Evolutionary conservation across 208 protist genomes (phyloP).

Genomic region (Plasmodiophora brassicae): DNA sequence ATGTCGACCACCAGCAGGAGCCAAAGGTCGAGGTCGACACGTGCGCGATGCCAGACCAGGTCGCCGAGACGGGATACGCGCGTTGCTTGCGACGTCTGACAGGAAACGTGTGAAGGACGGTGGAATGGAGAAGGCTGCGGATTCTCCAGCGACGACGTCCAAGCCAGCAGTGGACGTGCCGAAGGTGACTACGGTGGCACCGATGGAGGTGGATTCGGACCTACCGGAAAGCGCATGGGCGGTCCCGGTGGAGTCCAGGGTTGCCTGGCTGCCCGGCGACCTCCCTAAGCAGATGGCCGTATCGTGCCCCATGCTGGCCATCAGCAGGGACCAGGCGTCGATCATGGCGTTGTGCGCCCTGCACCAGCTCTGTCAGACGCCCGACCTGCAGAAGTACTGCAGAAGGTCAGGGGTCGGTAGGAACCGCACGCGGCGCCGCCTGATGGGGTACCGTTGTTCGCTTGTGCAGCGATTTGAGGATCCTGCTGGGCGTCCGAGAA

Average conservation of each 20-base stretch:
- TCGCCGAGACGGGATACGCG: neutral
- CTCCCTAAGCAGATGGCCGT: neutral
- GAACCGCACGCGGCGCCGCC: no score
- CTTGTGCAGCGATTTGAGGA: neutral
- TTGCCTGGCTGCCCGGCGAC: neutral
- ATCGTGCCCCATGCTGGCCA: neutral
- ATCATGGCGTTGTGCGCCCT: neutral
- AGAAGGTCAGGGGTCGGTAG: neutral
- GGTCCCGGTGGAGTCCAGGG: neutral
- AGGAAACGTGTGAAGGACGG: neutral
- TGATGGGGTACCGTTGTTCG: no score
- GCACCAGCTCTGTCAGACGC: neutral
- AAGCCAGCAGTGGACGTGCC: neutral
- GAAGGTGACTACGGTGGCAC: neutral
- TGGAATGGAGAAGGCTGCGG: neutral
- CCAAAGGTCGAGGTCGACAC: neutral
- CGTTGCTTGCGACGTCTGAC: neutral
- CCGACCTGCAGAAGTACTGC: neutral
- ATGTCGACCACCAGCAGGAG: neutral
- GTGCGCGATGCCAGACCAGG: neutral
- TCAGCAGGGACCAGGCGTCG: neutral
- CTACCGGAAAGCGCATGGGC: neutral
- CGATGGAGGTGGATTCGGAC: neutral
- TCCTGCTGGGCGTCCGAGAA: constrained; percentile 13
- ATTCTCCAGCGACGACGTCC: neutral